A percentile compares a stretch with the other conserved stretches of the same genome.
These are phyloP conservation scores for Areca catechu DNA, from an alignment of 176 grass and related monocot genomes.

Conservation along the genomic window DNA sequence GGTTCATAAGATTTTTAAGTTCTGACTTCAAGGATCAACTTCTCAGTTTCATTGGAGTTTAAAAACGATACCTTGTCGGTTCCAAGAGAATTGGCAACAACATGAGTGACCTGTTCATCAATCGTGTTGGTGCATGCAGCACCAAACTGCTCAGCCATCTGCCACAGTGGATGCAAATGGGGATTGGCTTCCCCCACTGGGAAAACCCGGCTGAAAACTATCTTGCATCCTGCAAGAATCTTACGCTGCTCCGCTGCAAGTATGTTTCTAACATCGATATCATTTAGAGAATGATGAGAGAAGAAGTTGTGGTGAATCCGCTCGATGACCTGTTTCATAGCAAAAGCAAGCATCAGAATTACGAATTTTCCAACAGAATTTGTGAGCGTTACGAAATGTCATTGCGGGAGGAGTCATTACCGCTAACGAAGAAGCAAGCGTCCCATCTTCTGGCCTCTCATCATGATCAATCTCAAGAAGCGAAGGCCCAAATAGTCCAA, in stretches of 20 bases:
- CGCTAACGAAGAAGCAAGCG: slow-evolving; percentile 75
- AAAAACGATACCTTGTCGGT: slow-evolving; percentile 59
- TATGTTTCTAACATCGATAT: slow-evolving; percentile 84
- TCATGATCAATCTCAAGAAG: slow-evolving; percentile 89
- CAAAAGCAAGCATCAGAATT: slow-evolving; percentile 12
- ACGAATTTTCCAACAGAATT: neutral
- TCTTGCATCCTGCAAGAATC: slow-evolving; percentile 69
- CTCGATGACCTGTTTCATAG: slow-evolving; percentile 64
- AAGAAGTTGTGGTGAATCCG: slow-evolving; percentile 71
- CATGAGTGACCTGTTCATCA: slow-evolving; percentile 83
- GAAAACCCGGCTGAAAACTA: slow-evolving; percentile 91
- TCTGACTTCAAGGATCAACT: no score
- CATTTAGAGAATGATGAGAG: slow-evolving; percentile 63
- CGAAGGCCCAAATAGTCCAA: slow-evolving; percentile 77
- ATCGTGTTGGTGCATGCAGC: slow-evolving; percentile 69
- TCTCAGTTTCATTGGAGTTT: no score
- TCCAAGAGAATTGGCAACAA: slow-evolving; percentile 88
- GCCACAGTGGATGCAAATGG: slow-evolving; percentile 81
- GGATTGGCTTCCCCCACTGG: slow-evolving; percentile 69
- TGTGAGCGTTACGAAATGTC: no score
- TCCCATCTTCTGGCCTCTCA: slow-evolving; percentile 87
- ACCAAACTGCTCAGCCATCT: slow-evolving; percentile 92
- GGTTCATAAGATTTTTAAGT: no score
- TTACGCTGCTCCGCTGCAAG: slow-evolving; percentile 77
- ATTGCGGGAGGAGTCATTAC: slow-evolving; percentile 11